Evolutionary conservation across 352 stramenopile species (phyloP).

Genomic region (Phytophthora fragariae): DNA sequence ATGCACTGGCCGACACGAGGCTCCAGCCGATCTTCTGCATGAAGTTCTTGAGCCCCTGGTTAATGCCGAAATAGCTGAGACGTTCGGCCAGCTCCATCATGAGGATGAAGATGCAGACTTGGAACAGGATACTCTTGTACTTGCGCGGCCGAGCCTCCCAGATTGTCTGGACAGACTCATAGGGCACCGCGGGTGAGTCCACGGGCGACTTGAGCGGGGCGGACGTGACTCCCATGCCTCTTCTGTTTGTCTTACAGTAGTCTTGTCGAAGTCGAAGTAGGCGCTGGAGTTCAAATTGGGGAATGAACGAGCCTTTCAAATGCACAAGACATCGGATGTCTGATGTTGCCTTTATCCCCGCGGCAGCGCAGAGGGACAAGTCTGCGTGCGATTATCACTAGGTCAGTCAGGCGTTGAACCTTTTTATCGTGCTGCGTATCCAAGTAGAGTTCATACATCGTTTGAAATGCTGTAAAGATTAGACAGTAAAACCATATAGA

Average conservation of each 20-base stretch:
- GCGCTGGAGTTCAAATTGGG: conserved; percentile 17
- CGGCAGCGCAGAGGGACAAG: conserved; percentile 15
- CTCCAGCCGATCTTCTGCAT: conserved; percentile 65
- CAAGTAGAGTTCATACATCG: not conserved
- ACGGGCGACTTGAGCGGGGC: conserved; percentile 34
- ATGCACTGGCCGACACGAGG: conserved; percentile 5
- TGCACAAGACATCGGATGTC: not conserved
- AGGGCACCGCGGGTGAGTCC: conserved; percentile 28
- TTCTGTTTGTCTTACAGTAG: conserved; percentile 1
- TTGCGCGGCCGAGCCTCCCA: conserved; percentile 37
- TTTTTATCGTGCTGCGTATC: not conserved
- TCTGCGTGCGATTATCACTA: conserved; percentile 10
- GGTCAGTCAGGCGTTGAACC: conserved; percentile 14
- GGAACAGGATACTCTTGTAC: conserved; percentile 64
- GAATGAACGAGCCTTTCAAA: conserved; percentile 10
- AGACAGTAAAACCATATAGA: not conserved
- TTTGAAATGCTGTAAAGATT: not conserved
- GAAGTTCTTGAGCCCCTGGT: conserved; percentile 66
- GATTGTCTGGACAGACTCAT: conserved; percentile 16
- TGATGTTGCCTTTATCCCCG: conserved; percentile 20
- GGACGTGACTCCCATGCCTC: not conserved
- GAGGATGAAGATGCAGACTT: conserved; percentile 67
- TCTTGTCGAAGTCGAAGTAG: conserved; percentile 10
- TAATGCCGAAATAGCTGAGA: conserved; percentile 67
- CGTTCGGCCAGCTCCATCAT: conserved; percentile 73